These are phyloP conservation scores for Penicillium sp. DNA, from an alignment of 2,329 filamentous ascomycete genomes.

Conservation along the genomic window DNA sequence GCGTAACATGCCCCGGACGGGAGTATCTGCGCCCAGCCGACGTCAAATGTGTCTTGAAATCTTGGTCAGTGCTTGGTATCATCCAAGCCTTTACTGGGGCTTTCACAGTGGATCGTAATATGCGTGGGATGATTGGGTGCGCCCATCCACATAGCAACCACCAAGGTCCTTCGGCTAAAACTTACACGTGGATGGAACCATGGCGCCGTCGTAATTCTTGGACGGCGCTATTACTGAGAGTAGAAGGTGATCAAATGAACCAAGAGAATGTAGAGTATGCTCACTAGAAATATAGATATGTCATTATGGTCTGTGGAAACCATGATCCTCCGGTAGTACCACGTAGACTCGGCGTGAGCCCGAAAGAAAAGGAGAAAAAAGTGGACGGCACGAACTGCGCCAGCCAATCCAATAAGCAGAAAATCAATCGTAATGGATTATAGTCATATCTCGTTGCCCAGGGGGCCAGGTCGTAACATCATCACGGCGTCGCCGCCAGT, in stretches of 20 bases:
- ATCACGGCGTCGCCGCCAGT: slow-evolving; percentile 18
- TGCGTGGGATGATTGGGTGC: slow-evolving; percentile 12
- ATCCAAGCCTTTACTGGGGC: slow-evolving; percentile 1
- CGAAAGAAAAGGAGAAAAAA: background rate
- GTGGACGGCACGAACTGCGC: background rate
- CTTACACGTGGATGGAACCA: slow-evolving; percentile 5
- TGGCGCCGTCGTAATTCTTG: background rate
- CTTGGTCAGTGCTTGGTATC: slow-evolving; percentile 1
- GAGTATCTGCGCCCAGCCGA: background rate
- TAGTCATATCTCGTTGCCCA: background rate
- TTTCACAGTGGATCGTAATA: slow-evolving; percentile 2
- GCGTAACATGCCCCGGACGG: background rate
- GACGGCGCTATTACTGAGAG: background rate
- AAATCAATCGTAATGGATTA: background rate
- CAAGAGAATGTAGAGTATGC: background rate
- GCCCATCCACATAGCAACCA: slow-evolving; percentile 5
- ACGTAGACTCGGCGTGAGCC: background rate
- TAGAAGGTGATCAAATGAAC: background rate
- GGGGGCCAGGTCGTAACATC: slow-evolving; percentile 3
- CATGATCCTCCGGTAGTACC: background rate
- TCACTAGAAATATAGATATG: background rate
- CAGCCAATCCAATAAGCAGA: slow-evolving; percentile 1
- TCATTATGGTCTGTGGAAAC: background rate
- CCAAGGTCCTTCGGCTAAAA: slow-evolving; percentile 23
- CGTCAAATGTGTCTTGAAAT: background rate